Evolutionary conservation across 179 eudicot genomes (phyloP).

Genomic region (Carnegiea gigantea): DNA sequence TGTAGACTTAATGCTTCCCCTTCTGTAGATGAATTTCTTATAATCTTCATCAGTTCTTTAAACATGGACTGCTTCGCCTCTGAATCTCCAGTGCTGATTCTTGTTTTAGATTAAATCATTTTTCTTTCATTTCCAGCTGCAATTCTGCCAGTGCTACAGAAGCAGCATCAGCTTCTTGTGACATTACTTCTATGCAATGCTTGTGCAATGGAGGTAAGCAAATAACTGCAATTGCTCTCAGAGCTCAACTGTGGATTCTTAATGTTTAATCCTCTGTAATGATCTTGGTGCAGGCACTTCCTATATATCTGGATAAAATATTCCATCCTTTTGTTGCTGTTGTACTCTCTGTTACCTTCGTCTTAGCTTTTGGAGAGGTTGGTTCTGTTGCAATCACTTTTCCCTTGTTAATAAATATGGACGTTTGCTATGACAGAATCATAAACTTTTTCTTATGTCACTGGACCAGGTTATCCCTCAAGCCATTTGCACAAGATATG

Average conservation of each 20-base stretch:
- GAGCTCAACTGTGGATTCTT: not conserved
- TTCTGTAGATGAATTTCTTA: too few relatives aligned
- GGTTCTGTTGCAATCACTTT: not conserved
- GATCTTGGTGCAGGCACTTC: conserved; percentile 53
- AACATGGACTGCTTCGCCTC: not conserved
- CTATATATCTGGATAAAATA: conserved; percentile 58
- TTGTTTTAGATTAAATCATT: not conserved
- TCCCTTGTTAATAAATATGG: not conserved
- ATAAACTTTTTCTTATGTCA: not conserved
- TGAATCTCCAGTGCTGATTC: not conserved
- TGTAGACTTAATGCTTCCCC: too few relatives aligned
- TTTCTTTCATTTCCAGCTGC: conserved; percentile 37
- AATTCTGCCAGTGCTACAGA: conserved; percentile 61
- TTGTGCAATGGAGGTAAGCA: conserved; percentile 60
- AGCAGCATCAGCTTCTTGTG: conserved; percentile 71
- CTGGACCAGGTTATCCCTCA: conserved; percentile 58
- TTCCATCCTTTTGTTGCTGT: conserved; percentile 55
- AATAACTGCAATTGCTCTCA: not conserved
- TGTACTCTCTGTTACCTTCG: conserved; percentile 67
- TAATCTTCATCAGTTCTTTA: not conserved
- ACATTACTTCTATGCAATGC: conserved; percentile 71
- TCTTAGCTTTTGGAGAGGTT: conserved; percentile 72
- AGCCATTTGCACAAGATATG: conserved; percentile 65
- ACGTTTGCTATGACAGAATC: not conserved
- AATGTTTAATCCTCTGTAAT: conserved; percentile 7